Evolutionary conservation across 306 rosid species (phyloP).

Genomic region (Quercus suber): DNA sequence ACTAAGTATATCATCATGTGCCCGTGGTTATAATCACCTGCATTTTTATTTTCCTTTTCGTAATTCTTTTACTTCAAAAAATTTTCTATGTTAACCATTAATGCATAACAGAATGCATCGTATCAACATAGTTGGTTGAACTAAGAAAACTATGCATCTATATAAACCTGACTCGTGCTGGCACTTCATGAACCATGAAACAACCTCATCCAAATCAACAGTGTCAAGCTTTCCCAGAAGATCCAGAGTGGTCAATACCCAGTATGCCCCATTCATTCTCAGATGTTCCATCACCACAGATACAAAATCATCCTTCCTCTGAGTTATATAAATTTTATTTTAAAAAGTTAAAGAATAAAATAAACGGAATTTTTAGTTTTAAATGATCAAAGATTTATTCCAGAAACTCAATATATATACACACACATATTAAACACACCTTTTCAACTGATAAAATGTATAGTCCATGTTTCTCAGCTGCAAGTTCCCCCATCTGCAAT

Average conservation of each 20-base stretch:
- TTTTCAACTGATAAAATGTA: conserved; percentile 68
- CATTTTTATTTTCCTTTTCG: background rate
- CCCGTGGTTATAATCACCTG: background rate
- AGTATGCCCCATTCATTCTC: conserved; percentile 85
- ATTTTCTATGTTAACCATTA: background rate
- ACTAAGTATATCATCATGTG: conserved; percentile 7
- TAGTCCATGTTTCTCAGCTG: conserved; percentile 60
- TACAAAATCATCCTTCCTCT: conserved; percentile 77
- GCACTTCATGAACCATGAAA: conserved; percentile 75
- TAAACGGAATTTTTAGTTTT: background rate
- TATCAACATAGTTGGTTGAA: background rate
- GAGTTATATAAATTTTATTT: background rate
- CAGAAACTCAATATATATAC: background rate
- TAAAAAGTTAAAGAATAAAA: background rate
- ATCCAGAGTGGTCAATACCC: conserved; percentile 87
- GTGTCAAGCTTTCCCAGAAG: conserved; percentile 64
- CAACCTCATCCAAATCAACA: conserved; percentile 64
- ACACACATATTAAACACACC: conserved; percentile 34
- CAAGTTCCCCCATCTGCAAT: conserved; percentile 69
- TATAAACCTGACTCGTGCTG: conserved; percentile 72
- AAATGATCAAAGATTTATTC: conserved; percentile 6
- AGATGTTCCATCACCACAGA: conserved; percentile 87
- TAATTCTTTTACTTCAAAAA: background rate
- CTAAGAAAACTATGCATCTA: background rate
- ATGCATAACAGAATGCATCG: background rate